Base-by-base conservation (phyloP, 78 protist genomes). In the Dictyostelium firmibasis region DNA sequence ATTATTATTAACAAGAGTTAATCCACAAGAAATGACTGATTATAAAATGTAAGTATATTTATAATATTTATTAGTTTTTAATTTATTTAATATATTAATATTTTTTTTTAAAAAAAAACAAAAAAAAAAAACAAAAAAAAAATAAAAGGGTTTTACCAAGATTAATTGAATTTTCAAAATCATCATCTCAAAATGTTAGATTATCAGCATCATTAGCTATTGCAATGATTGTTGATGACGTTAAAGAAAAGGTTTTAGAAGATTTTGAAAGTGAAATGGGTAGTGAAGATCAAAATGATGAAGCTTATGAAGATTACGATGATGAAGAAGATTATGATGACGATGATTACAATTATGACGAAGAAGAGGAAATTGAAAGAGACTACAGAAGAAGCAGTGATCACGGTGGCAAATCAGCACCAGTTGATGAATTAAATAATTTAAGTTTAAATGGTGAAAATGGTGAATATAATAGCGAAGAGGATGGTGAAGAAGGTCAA, bases 171-270 rank as follows among this genome's bases (percentile, higher is more conserved):
- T 70, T 89, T 11, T 50, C 94, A 33, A 44, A 33, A 89, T 89
- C 94, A 64, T 64, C 82, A 29, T 47, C n/a, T 7, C 43, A 47
- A 25, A 62, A 44, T 20, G 11, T 89, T 23, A 89, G 88, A 89
- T 27, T 81, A 41, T 69, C 81, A 3, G 14, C 88, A 69, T 75
- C 84, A 31, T 41, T 70, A 31, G 81, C 81, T 8, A 81, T 89
- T 64, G 94, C 88, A 3, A 67, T 89, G 72, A 47, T 89, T 10
- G 87, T 89, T 41, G 85, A 84, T 89, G 94, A 89, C 23, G 83
- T 77, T 33, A 78, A 86, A 60, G 81, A 76, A 4, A 43, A 78
- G 4, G 82, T 67, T 11, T 72, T 72, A 3, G 79, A 72, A 29
- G 79, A 72, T 72, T 72, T 72, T 33, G 79, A 72, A 72, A 36